Base-by-base conservation (phyloP, 306 rosid species). In the Pachyrhizus erosus region DNA sequence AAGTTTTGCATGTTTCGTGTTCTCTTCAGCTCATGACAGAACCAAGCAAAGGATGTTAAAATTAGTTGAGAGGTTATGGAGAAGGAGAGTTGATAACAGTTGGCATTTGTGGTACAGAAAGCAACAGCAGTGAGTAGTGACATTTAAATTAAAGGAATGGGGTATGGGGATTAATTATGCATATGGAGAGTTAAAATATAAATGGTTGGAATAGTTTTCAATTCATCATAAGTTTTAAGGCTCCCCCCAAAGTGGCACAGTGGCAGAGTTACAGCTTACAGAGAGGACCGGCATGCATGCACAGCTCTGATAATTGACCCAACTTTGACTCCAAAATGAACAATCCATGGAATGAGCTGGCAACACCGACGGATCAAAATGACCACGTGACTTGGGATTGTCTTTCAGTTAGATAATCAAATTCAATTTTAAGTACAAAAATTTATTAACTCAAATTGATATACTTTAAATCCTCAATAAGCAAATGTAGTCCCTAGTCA, bases 281-380 rank as follows among this genome's bases (percentile, higher is more conserved):
- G 89, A 83, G 86, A 67, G 85, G 70, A 64, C 15, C 52, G 58
- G 86, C 11, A 55, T 55, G 86, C 89, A 86, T 85, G 87, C 82
- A 80, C 27, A 55, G 84, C 80, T 48, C 74, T 73, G 76, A 77
- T 87, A 51, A 69, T 78, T 93, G 96, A 91, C 94, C 80, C 12
- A 80, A 70, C 78, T 89, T 93, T 90, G 94, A 91, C 96, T 82
- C 87, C 54, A 74, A 81, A 77, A 84, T 87, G 67, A 67, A 79
- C 42, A 68, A 21, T 65, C 68, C 83, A 86, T 77, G 40, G 77
- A 77, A 81, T 91, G 96, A 85, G 94, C 91, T 93, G 97, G 89
- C 84, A 85, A 93, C 67, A 62, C 87, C 76, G 91, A 91, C 89
- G 83, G 84, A 86, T 90, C 93, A 80, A 83, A 78, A 76, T 82